These are phyloP conservation scores for Schwanniomyces pseudopolymorphus DNA, from an alignment of 805 yeast genomes.

Conservation along the genomic window DNA sequence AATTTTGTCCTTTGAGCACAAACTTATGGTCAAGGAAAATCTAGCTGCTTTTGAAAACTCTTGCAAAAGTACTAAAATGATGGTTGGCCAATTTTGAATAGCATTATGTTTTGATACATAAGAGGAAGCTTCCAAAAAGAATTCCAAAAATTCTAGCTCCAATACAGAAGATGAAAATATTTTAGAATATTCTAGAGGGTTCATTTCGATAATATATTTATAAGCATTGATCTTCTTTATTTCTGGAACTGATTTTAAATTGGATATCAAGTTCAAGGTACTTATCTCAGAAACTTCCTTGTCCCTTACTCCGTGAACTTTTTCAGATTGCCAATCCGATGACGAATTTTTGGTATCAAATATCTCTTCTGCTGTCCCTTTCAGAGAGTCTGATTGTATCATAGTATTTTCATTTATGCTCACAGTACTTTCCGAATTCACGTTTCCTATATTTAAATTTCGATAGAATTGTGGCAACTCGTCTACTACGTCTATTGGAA, in stretches of 20 bases:
- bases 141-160: conserved; percentile 48
- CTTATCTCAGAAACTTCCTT: conserved; percentile 16
- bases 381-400: background rate
- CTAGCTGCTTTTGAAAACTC: conserved; percentile 34
- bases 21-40: conserved; percentile 32
- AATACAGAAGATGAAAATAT: conserved; percentile 46
- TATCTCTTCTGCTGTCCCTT: conserved; percentile 11
- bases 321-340: background rate
- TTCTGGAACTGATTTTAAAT: conserved; percentile 26
- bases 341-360: conserved; percentile 9
- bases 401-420: background rate
- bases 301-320: background rate
- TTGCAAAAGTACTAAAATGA: conserved; percentile 19
- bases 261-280: conserved; percentile 23
- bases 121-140: conserved; percentile 44
- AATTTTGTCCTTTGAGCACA: conserved; percentile 21
- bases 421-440: background rate
- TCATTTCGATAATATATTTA: conserved; percentile 32
- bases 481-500: conserved; percentile 44
- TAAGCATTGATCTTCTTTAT: conserved; percentile 30
- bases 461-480: conserved; percentile 39
- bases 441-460: background rate
- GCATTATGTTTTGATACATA: conserved; percentile 11
- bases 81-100: conserved; percentile 12
- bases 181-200: conserved; percentile 18